Evolutionary conservation across 805 yeast genomes (phyloP).

Genomic region (Lipomyces chichibuensis): DNA sequence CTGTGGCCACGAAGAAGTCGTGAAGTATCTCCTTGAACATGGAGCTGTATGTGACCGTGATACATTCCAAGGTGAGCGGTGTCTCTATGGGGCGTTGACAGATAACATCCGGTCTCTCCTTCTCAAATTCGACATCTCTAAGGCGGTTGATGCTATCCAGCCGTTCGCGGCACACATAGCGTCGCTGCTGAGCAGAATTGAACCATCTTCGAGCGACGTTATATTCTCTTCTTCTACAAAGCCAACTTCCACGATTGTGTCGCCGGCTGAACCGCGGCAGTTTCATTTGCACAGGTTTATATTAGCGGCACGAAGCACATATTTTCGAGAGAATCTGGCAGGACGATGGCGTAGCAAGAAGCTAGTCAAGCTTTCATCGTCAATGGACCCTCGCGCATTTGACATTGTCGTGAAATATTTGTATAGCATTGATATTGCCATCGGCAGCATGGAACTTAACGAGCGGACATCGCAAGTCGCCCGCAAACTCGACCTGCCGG

Average conservation of each 20-base stretch:
- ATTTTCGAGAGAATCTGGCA: conserved; percentile 40
- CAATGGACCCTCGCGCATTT: conserved; percentile 40
- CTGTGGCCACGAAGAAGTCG: conserved; percentile 47
- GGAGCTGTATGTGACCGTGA: conserved; percentile 83
- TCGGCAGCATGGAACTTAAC: conserved; percentile 41
- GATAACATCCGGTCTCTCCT: conserved; percentile 64
- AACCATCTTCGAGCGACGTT: conserved; percentile 40
- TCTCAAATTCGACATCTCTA: conserved; percentile 64
- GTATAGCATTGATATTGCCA: conserved; percentile 48
- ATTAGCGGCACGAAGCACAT: conserved; percentile 41
- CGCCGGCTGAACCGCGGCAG: conserved; percentile 8
- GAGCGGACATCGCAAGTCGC: conserved; percentile 45
- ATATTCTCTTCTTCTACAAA: conserved; percentile 28
- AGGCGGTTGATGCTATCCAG: conserved; percentile 65
- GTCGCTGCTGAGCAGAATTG: conserved; percentile 45
- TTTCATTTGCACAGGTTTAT: conserved; percentile 40
- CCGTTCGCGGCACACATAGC: conserved; percentile 76
- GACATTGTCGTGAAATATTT: conserved; percentile 43
- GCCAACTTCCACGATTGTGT: not conserved
- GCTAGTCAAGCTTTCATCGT: conserved; percentile 35
- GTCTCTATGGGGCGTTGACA: conserved; percentile 76
- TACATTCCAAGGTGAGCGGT: conserved; percentile 78
- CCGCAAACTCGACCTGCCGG: conserved; percentile 44
- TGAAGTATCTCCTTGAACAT: conserved; percentile 58
- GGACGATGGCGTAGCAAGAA: conserved; percentile 39